Evolutionary conservation across 768 basidiomycete genomes (phyloP), one percentile per base, ranked within the genome.

Genomic region (Boletus rubescentipes): DNA sequence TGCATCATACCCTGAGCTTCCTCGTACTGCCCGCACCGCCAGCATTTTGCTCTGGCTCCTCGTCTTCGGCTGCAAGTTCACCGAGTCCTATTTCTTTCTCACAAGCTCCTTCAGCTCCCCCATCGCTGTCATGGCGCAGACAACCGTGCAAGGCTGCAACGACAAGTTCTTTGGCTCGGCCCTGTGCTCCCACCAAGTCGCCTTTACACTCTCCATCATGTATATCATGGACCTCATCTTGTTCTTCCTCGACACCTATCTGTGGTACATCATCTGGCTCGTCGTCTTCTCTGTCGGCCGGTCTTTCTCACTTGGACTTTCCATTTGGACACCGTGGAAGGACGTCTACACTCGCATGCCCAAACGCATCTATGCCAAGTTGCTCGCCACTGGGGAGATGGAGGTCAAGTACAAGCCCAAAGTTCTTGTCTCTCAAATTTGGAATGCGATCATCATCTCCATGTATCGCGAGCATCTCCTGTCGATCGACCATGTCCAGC

Each of bases 331-430:
- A 0, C 97, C 97, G 0, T 99, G 97, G 97, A 89, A 89, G 73
- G 96, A 98, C 64, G 93, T 98, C 53, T 99, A 87, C 70, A 93
- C 93, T 15, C 81, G 97, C 49, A 77, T 99, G 65, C 97, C 97
- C 9, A 99, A 98, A 79, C 82, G 97, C 41, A 98, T 99, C 57
- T 99, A 97, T 70, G 94, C 96, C 60, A 99, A 99, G 77, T 73
- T 99, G 30, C 76, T 99, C 51, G 93, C 97, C 18, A 98, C 96
- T 0, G 84, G 81, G 2, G 96, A 98, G 67, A 98, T 98, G 97
- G 97, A 99, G 69, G 85, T 97, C 72, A 98, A 98, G 73, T 99
- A 98, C 78, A 98, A 98, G 74, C 97, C 97, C 53, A 99, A 99
- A 80, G 93, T 99, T 50, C 82, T 99, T 30, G 97, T 99, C 37